Evolutionary conservation across 176 grass and related monocot species (phyloP).

Genomic region (Oryza nivara): DNA sequence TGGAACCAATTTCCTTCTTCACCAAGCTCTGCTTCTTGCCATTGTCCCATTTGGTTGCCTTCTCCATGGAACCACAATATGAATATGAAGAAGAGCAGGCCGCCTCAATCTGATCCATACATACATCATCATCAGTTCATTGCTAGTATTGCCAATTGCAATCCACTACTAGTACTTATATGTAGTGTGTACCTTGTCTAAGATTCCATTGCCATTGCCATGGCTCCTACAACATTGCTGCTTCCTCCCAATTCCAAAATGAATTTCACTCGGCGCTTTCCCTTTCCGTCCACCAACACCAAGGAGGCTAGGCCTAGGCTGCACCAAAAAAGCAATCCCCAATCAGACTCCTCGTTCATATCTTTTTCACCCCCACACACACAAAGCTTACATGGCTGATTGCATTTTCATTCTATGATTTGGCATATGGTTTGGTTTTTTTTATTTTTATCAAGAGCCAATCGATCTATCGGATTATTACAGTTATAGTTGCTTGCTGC

Average conservation of each 20-base stretch:
- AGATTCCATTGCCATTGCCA: conserved; percentile 19
- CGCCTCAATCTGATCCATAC: conserved; percentile 33
- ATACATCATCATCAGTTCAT: no score
- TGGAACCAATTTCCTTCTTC: background rate
- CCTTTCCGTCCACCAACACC: conserved; percentile 3
- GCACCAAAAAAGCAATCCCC: background rate
- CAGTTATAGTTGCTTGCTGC: background rate
- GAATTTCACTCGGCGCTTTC: background rate
- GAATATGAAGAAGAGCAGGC: background rate
- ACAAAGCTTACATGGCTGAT: no score
- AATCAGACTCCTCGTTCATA: background rate
- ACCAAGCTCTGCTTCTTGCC: no score
- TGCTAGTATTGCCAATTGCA: no score
- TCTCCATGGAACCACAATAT: conserved; percentile 40
- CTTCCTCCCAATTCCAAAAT: background rate
- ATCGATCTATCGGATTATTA: background rate
- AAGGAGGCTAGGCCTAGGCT: conserved; percentile 21
- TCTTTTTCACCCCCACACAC: no score
- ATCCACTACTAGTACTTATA: no score
- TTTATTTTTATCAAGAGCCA: background rate
- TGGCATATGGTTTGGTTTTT: background rate
- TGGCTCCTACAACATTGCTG: background rate
- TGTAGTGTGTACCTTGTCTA: conserved; percentile 34
- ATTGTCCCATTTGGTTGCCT: conserved; percentile 61
- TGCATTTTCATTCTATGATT: no score